Evolutionary conservation across 2,329 filamentous ascomycete genomes (phyloP).

Genomic region (Stemphylium beticola): DNA sequence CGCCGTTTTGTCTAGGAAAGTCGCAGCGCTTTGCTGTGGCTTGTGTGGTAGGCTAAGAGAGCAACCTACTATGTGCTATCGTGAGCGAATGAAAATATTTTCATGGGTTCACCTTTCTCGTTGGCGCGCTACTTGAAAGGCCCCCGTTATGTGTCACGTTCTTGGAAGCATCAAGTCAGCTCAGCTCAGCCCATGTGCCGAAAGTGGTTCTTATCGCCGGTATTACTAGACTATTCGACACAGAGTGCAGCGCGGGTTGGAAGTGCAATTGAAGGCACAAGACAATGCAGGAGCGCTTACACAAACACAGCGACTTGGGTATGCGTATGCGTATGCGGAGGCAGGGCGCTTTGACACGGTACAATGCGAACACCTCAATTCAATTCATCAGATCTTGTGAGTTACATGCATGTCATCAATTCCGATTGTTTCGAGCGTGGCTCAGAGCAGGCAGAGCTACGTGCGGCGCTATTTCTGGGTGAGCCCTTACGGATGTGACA

Average conservation of each 20-base stretch:
- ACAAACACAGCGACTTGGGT: slow-evolving; percentile 3
- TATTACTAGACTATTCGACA: too few species aligned
- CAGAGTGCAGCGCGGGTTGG: too few species aligned
- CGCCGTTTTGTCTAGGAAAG: slow-evolving; percentile 1
- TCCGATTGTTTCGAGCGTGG: slow-evolving; percentile 15
- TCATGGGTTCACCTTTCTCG: background rate
- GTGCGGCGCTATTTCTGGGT: slow-evolving; percentile 33
- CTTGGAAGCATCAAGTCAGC: slow-evolving; percentile 5
- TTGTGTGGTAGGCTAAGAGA: slow-evolving; percentile 1
- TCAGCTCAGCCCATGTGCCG: slow-evolving; percentile 19
- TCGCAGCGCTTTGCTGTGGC: background rate
- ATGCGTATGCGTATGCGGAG: background rate
- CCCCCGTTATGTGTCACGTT: background rate
- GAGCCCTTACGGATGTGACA: slow-evolving; percentile 10
- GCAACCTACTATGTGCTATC: background rate
- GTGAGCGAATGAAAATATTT: slow-evolving; percentile 10
- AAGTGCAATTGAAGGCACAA: background rate
- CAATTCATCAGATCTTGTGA: slow-evolving; percentile 3
- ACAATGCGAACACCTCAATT: slow-evolving; percentile 10
- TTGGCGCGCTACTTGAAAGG: slow-evolving; percentile 5
- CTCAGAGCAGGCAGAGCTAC: slow-evolving; percentile 27
- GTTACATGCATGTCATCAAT: slow-evolving; percentile 39
- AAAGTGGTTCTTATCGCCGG: too few species aligned
- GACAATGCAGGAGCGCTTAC: slow-evolving; percentile 16
- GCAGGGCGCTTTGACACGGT: slow-evolving; percentile 3